Base-by-base conservation (phyloP, 2,329 filamentous ascomycete species). In the Dissoconium aciculare region DNA sequence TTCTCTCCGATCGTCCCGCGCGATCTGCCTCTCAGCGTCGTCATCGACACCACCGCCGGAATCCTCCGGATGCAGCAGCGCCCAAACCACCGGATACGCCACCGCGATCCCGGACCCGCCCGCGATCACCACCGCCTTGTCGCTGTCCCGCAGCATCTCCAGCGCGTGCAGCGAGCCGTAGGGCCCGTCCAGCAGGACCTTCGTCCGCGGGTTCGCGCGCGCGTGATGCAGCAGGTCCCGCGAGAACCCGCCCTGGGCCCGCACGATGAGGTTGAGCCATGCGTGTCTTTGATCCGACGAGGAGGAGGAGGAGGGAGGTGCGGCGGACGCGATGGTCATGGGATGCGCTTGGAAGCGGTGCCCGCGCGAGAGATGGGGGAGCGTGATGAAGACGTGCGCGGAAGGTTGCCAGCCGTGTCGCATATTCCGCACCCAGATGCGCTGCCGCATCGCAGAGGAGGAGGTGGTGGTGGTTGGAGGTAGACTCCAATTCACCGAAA, bases 31-130 rank as follows among this genome's bases (percentile, higher is more conserved):
- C 4, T 6, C 16, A 3, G 24, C 26, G 11, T 31, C 32, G 2
- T 26, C 11, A 14, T 38, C 28, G 16, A n/a, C n/a, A n/a, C n/a
- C n/a, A n/a, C n/a, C n/a, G n/a, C n/a, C n/a, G n/a, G n/a, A n/a
- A 16, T 14, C n/a, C 9, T 28, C 6, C 9, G 12, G 16, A 25
- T 45, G 42, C 2, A 51, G 28, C 10, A 53, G 32, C n/a, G 64
- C 56, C 56, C 67, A 71, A 1, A 69, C 56, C 2, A 78, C 54
- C 0, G 72, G 71, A 44, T 73, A 74, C 0, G 66, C 63, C 14
- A 77, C 72, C 2, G 71, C 73, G 26, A 78, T 73, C 4, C 73
- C 74, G 15, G 67, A 72, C 0, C 74, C 74, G 3, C 73, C 72
- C 1, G 71, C 71, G 5, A 78, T 56, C 8, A 78, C 47, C 3